A percentile compares a stretch with the other conserved stretches of the same genome.
Evolutionary conservation across 2,329 filamentous ascomycete genomes (phyloP).

Genomic region (Colletotrichum sojae): DNA sequence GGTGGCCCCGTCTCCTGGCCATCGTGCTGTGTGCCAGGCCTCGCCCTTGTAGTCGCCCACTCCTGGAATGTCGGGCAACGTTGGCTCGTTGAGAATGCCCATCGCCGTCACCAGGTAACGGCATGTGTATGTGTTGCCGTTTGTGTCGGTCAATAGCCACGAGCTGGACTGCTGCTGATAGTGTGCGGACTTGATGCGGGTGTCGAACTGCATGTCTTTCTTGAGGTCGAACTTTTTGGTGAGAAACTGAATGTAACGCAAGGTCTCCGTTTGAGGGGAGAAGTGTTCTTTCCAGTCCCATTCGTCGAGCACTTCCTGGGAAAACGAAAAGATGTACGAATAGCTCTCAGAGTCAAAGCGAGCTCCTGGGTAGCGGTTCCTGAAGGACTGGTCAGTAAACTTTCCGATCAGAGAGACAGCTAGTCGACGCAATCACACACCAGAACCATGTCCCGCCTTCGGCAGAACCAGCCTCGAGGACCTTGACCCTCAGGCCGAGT

Average conservation of each 20-base stretch:
- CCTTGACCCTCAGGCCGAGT: constrained; percentile 25
- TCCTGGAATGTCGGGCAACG: constrained; percentile 50
- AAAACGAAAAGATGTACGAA: constrained; percentile 25
- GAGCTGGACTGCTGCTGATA: neutral
- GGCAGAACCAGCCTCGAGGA: constrained; percentile 57
- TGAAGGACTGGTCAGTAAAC: neutral
- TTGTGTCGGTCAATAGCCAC: constrained; percentile 17
- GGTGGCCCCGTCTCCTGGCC: constrained; percentile 37
- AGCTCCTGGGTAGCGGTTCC: constrained; percentile 64
- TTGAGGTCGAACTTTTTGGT: constrained; percentile 16
- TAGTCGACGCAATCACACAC: constrained; percentile 53
- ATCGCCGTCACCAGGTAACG: constrained; percentile 23
- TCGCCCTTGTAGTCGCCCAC: constrained; percentile 41
- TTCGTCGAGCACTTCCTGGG: constrained; percentile 23
- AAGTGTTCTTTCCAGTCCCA: constrained; percentile 30
- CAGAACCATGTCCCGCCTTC: constrained; percentile 66
- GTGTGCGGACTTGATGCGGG: constrained; percentile 3
- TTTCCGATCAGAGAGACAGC: constrained; percentile 57
- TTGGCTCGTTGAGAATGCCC: constrained; percentile 49
- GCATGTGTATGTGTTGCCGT: constrained; percentile 16
- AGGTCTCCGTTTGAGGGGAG: constrained; percentile 24
- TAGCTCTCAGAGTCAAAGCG: constrained; percentile 64
- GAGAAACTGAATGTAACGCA: constrained; percentile 16
- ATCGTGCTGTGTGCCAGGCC: constrained; percentile 42
- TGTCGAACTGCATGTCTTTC: constrained; percentile 14